phyloP scores from a whole-genome alignment of 768 basidiomycete species.

The Hypsizygus marmoreus region DNA sequence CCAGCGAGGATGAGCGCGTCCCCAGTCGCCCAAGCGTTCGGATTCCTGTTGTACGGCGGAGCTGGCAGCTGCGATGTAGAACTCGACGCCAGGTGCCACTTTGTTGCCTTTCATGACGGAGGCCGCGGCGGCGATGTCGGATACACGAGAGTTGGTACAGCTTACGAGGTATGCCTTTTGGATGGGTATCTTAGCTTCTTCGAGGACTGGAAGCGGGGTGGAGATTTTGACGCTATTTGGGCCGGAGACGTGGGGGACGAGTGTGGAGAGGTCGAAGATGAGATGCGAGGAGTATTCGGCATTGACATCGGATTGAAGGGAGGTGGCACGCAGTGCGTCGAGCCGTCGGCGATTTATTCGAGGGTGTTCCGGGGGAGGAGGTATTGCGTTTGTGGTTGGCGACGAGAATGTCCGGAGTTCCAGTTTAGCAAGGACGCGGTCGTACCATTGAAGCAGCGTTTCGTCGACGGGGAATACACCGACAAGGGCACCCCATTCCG shows the following conservation, averaged over 20 bases:
- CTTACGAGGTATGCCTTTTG: constrained; percentile 98
- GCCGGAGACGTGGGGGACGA: constrained; percentile 94
- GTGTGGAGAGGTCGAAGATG: constrained; percentile 87
- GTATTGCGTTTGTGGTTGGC: constrained; percentile 50
- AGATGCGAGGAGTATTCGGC: constrained; percentile 88
- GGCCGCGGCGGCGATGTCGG: constrained; percentile 92
- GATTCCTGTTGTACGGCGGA: constrained; percentile 90
- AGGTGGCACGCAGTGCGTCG: constrained; percentile 55
- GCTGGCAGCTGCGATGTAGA: constrained; percentile 96
- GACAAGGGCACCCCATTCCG: constrained; percentile 97
- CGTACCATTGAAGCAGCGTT: constrained; percentile 85
- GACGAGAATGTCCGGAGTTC: constrained; percentile 77
- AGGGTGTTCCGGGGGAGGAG: constrained; percentile 78
- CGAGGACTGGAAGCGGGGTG: constrained; percentile 87
- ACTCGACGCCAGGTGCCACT: constrained; percentile 89
- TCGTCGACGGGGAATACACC: constrained; percentile 95
- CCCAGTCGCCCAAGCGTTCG: constrained; percentile 87
- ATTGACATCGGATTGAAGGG: constrained; percentile 68
- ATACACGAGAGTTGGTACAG: constrained; percentile 96
- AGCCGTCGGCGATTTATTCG: constrained; percentile 80
- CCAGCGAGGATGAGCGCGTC: constrained; percentile 82
- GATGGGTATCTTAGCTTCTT: constrained; percentile 72
- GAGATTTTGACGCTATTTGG: constrained; percentile 98
- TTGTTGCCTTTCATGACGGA: constrained; percentile 81
- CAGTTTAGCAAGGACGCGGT: constrained; percentile 65